phyloP scores from a whole-genome alignment of 2,329 filamentous ascomycete species.

The Periconia sp. region DNA sequence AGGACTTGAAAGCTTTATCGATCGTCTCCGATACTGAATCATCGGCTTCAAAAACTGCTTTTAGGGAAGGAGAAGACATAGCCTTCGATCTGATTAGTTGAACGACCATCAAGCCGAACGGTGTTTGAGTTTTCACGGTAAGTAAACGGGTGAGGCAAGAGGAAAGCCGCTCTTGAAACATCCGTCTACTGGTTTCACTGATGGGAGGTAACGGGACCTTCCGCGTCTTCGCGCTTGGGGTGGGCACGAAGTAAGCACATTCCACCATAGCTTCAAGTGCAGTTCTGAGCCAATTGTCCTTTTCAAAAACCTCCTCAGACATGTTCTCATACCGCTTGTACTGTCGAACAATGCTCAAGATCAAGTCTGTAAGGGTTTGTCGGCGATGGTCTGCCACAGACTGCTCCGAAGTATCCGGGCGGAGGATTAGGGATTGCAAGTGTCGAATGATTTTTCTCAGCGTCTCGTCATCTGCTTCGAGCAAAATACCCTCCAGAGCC shows the following conservation, averaged over 20 bases:
- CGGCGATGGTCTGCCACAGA: slow-evolving; percentile 50
- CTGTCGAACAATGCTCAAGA: slow-evolving; percentile 53
- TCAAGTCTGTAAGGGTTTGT: slow-evolving; percentile 54
- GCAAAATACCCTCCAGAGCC: slow-evolving; percentile 74
- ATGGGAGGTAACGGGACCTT: slow-evolving; percentile 48
- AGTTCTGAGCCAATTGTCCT: slow-evolving; percentile 47
- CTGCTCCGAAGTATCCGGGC: slow-evolving; percentile 49
- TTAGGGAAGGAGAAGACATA: slow-evolving; percentile 35
- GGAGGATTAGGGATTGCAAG: slow-evolving; percentile 50
- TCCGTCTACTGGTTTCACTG: slow-evolving; percentile 50
- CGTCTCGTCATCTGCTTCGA: slow-evolving; percentile 56
- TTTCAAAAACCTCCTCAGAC: slow-evolving; percentile 27
- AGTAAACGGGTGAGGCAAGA: slow-evolving; percentile 58
- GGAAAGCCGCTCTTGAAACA: slow-evolving; percentile 58
- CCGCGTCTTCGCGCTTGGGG: slow-evolving; percentile 30
- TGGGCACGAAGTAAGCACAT: slow-evolving; percentile 53
- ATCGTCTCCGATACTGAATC: slow-evolving; percentile 44
- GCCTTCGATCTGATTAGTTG: slow-evolving; percentile 30
- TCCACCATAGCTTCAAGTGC: slow-evolving; percentile 51
- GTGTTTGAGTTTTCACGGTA: slow-evolving; percentile 19
- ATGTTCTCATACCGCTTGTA: slow-evolving; percentile 35
- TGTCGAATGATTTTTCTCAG: slow-evolving; percentile 57
- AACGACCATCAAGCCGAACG: slow-evolving; percentile 32
- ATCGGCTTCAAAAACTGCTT: slow-evolving; percentile 53
- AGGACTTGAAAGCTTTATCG: slow-evolving; percentile 33